phyloP scores from a whole-genome alignment of 768 basidiomycete species.

The Tulasnella sp. region DNA sequence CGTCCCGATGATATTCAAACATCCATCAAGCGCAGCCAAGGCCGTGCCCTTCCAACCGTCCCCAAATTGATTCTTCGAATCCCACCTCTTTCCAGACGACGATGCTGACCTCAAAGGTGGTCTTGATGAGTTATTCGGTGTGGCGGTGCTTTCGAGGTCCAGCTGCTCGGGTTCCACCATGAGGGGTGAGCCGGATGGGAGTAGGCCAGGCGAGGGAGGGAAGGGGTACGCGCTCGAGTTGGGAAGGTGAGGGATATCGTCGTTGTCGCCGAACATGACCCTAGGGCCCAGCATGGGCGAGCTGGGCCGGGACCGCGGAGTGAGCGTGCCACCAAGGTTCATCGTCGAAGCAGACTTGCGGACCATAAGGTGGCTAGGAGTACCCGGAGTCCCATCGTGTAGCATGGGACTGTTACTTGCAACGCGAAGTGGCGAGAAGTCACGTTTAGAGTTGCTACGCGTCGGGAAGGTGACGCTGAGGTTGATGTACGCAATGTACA shows the following conservation, averaged over 20 bases:
- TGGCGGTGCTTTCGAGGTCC: background rate
- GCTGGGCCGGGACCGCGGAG: background rate
- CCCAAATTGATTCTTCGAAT: background rate
- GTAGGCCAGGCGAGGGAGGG: background rate
- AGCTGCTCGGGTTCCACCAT: background rate
- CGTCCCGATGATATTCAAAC: background rate
- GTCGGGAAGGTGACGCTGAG: background rate
- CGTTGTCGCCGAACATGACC: background rate
- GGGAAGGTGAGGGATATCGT: background rate
- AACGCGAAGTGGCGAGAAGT: background rate
- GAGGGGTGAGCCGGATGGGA: background rate
- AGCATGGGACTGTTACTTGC: background rate
- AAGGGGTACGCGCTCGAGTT: background rate
- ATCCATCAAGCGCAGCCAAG: background rate
- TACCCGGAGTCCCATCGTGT: background rate
- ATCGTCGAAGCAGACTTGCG: background rate
- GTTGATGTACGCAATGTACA: slow-evolving; percentile 18
- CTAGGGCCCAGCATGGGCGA: background rate
- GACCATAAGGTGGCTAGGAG: slow-evolving; percentile 2
- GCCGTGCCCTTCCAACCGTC: slow-evolving; percentile 10
- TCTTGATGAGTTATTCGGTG: too few relatives aligned
- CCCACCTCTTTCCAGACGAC: slow-evolving; percentile 4
- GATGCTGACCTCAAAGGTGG: background rate
- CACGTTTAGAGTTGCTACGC: background rate
- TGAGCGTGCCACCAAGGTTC: background rate